Evolutionary conservation across 768 basidiomycete genomes (phyloP), one percentile per base, ranked within the genome.

Genomic region (Trametes cinnabarina): DNA sequence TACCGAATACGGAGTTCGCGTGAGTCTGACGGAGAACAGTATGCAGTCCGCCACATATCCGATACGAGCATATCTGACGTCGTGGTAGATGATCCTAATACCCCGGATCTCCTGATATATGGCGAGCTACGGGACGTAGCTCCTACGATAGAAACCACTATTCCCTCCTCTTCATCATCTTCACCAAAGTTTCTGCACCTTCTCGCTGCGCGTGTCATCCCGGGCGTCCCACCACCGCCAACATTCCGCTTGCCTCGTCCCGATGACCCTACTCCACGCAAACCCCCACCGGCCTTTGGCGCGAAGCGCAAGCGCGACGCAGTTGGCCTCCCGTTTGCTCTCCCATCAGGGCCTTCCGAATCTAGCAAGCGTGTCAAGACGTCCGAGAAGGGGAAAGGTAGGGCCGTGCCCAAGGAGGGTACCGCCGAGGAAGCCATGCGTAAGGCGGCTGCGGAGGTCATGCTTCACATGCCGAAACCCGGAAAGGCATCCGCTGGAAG

Each of bases 241-340:
- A 69, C 77, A 10, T 51, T 59, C 25, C 75, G 81, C 6, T 67
- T 74, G 0, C 86, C 86, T 4, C 77, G 90, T 34, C 90, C 90
- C 0, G 90, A 92, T 60, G 90, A 92, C 59, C 90, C 88, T 0
- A 89, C 85, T 5, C 90, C 90, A 8, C 86, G 90, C 17, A 76
- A 79, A 26, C 88, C 88, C 0, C 86, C 88, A 3, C 60, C 64
- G 7, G 47, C 43, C 61, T 73, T 61, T 35, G 23, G 55, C 50
- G 10, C 50, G 47, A 69, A 70, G 43, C 64, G 67, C 43, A 64
- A 62, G 20, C 58, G 63, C 39, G 68, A 69, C 34, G 25, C 47
- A 4, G 60, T 68, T 3, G 46, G 59, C 2, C 62, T 66, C 22
- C 41, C 49, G 6, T 59, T 52, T 17, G 53, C 44, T 14, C 49